Conservation (phyloP, 768 basidiomycete species). For the Xerocomus potaroensis region DNA sequence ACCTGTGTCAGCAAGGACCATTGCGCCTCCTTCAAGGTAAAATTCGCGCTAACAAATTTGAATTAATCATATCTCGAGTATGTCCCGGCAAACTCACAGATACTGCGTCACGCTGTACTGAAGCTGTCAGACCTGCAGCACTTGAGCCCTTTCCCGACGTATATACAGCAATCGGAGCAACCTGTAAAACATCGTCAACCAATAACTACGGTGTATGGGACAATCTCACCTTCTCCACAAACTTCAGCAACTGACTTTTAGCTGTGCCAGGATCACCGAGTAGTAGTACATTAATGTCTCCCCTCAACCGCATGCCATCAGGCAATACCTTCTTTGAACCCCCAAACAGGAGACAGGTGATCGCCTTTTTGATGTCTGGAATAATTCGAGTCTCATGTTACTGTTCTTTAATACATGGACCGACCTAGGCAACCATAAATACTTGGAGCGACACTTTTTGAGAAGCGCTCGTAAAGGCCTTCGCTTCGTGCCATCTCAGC, state of each 20-base stretch:
- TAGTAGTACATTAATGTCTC: conserved; percentile 95
- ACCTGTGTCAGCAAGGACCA: conserved; percentile 98
- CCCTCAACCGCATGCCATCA: conserved; percentile 94
- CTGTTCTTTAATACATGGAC: not conserved
- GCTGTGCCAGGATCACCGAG: conserved; percentile 99
- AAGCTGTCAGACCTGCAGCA: conserved; percentile 97
- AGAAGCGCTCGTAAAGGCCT: conserved; percentile 89
- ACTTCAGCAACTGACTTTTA: conserved; percentile 96
- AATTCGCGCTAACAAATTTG: conserved; percentile 74
- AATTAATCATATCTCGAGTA: conserved; percentile 1
- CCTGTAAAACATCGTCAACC: conserved; percentile 41
- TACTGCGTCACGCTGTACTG: conserved; percentile 89
- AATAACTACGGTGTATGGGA: not conserved
- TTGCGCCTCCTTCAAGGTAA: conserved; percentile 97
- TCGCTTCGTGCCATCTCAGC: conserved; percentile 85
- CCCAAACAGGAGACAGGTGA: conserved; percentile 92
- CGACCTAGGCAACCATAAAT: conserved; percentile 92
- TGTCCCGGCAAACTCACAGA: conserved; percentile 53
- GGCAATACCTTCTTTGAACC: conserved; percentile 96
- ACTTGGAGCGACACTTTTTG: conserved; percentile 92
- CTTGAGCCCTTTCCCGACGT: conserved; percentile 98
- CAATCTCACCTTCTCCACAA: conserved; percentile 81
- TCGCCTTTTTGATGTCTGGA: conserved; percentile 97
- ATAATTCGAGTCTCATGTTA: conserved; percentile 5
- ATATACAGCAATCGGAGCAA: conserved; percentile 96